Base-by-base conservation (phyloP, 176 grass and related monocot species). In the Raddia distichophylla region DNA sequence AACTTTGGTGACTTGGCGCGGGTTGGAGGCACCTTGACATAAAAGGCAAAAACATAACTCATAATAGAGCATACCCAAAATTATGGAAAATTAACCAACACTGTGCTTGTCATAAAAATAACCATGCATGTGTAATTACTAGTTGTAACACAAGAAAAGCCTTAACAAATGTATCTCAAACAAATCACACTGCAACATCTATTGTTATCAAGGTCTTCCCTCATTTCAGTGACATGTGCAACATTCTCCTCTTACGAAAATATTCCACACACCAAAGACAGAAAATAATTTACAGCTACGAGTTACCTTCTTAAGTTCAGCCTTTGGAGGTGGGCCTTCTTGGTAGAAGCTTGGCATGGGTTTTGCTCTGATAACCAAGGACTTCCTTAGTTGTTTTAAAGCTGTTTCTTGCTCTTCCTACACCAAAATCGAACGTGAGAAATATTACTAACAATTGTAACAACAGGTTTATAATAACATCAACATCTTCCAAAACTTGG, bases 311-410 rank as follows among this genome's bases (percentile, higher is more conserved):
- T 94, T 98, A 57, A 90, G 90, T 87, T 92, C 92, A 51, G 90
- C 84, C 76, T 98, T 98, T 74, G 95, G 95, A 81, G 88, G 95
- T 34, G 95, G 92, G 0, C 92, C 92, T 73, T 98, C 95, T 57
- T 95, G 92, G 69, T 98, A 98, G 88, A 98, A 98, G 86, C 85
- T 95, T 51, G 95, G 95, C 75, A 98, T 89, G 58, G 95, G 95
- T 64, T 92, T 98, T 84, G 95, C 95, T 77, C 62, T 90, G 68
- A 92, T 87, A 49, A 83, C 84, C 86, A 98, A 78, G 10, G 84
- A 91, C 72, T 95, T 95, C 68, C 95, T 91, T 76, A 98, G 75
- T 87, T 98, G 84, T 77, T 89, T 98, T 77, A 98, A 82, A 81
- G 95, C 87, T 5, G 84, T 52, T 47, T 98, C 95, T 93, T 98